Conservation (phyloP, 352 stramenopile species). For the Pythium dissotocum region DNA sequence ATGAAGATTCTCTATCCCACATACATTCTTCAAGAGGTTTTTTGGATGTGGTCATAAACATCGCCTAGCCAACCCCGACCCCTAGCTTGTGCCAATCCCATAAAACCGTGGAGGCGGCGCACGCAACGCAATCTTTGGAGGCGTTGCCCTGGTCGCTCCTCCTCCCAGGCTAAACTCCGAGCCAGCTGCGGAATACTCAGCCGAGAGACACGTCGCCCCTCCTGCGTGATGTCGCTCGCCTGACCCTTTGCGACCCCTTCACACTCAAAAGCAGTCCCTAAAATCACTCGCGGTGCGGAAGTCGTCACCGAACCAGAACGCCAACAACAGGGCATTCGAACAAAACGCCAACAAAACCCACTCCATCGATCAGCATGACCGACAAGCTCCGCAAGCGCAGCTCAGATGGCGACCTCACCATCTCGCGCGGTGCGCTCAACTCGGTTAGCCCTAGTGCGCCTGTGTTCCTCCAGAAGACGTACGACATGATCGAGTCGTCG, state of each 20-base stretch:
- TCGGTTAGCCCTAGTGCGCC: conserved; percentile 35
- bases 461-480: conserved; percentile 93
- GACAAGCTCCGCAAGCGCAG: conserved; percentile 35
- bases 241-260: background rate
- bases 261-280: conserved; percentile 11
- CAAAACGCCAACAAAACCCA: conserved; percentile 12
- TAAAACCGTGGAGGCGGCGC: background rate
- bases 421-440: conserved; percentile 18
- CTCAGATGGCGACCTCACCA: conserved; percentile 24
- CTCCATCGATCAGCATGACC: conserved; percentile 7
- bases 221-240: background rate
- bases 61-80: conserved; percentile 13
- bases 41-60: conserved; percentile 23
- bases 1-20: background rate
- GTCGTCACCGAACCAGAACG: conserved; percentile 1
- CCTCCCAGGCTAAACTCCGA: conserved; percentile 10
- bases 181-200: background rate
- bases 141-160: conserved; percentile 15
- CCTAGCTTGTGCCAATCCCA: conserved; percentile 5
- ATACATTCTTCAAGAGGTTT: conserved; percentile 23
- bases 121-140: conserved; percentile 23
- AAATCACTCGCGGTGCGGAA: conserved; percentile 19
- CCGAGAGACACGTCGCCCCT: conserved; percentile 2
- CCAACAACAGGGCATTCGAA: background rate
- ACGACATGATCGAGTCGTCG: conserved; percentile 93